These are phyloP conservation scores for Pyracantha coccinea DNA, from an alignment of 331 rosid species.

Conservation along the genomic window DNA sequence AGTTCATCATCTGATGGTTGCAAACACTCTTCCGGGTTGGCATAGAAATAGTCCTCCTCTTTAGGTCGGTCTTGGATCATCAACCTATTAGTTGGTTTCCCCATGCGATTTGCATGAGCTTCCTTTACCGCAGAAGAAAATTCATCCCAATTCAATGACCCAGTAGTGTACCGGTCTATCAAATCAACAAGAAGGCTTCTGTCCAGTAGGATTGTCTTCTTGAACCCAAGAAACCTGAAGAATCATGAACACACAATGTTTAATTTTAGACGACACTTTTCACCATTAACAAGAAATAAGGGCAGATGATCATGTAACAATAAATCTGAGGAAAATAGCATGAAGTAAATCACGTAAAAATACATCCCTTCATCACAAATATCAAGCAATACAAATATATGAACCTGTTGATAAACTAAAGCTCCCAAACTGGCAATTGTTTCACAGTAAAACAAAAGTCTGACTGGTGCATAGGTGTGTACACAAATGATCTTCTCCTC, in stretches of 20 bases:
- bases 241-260: neutral
- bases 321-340: neutral
- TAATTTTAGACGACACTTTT: neutral
- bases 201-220: slow-evolving; percentile 65
- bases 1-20: slow-evolving; percentile 29
- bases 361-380: neutral
- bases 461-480: neutral
- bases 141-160: slow-evolving; percentile 54
- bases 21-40: slow-evolving; percentile 85
- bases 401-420: neutral
- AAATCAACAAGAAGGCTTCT: slow-evolving; percentile 66
- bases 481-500: neutral
- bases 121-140: slow-evolving; percentile 71
- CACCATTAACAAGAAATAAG: neutral
- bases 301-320: neutral
- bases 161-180: slow-evolving; percentile 56
- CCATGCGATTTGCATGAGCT: slow-evolving; percentile 73
- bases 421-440: neutral
- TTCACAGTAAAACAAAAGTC: neutral
- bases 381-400: neutral
- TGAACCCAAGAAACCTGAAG: slow-evolving; percentile 72
- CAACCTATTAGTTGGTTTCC: slow-evolving; percentile 60
- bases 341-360: neutral
- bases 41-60: slow-evolving; percentile 85
- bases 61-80: slow-evolving; percentile 69